phyloP scores from a whole-genome alignment of 768 basidiomycete species.

The Termitomyces sp. region DNA sequence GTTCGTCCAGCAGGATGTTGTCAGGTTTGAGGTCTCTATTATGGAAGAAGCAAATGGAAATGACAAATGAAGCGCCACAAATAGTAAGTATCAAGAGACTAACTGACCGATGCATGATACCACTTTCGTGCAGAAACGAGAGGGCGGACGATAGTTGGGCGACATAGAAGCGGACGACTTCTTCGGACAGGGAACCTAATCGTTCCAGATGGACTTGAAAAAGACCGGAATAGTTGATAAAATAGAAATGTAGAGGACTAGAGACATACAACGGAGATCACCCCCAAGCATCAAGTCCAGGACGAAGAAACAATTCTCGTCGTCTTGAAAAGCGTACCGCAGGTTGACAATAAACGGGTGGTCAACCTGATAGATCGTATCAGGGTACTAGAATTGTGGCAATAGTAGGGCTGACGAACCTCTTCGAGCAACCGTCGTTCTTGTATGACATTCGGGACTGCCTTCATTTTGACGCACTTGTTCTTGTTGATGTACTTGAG shows the following conservation, averaged over 20 bases:
- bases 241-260: background rate
- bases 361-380: conserved; percentile 58
- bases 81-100: conserved; percentile 18
- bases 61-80: conserved; percentile 17
- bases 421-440: conserved; percentile 94
- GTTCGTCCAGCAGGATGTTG: conserved; percentile 94
- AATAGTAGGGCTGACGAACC: conserved; percentile 35
- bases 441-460: conserved; percentile 95
- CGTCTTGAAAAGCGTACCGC: conserved; percentile 95
- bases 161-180: conserved; percentile 80
- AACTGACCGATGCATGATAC: conserved; percentile 90
- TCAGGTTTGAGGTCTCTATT: conserved; percentile 94
- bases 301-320: conserved; percentile 98
- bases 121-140: conserved; percentile 85
- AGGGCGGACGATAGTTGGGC: conserved; percentile 87
- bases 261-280: conserved; percentile 78
- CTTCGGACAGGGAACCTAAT: conserved; percentile 67
- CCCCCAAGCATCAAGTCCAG: conserved; percentile 96
- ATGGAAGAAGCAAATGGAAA: conserved; percentile 9
- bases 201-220: conserved; percentile 81
- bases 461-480: conserved; percentile 98
- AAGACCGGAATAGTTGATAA: conserved; percentile 8
- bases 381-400: conserved; percentile 6
- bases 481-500: conserved; percentile 99
- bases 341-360: conserved; percentile 94